phyloP scores from a whole-genome alignment of 306 rosid species.

The Cicer pinnatifidum region DNA sequence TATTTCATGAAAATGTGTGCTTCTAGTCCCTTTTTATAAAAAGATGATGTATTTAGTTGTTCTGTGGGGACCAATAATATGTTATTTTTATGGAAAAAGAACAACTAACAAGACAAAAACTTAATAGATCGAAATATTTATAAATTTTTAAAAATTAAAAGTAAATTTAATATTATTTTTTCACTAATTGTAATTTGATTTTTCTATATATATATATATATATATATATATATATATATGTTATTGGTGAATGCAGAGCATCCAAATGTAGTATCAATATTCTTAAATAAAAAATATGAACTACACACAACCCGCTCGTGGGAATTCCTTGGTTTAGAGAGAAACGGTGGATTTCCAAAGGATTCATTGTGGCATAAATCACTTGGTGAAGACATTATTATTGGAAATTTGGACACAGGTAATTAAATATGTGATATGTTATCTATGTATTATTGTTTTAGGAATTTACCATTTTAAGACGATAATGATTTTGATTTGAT shows the following conservation, averaged over 20 bases:
- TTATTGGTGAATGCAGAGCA: constrained; percentile 44
- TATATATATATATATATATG: no score
- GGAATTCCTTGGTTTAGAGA: constrained; percentile 61
- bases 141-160: no score
- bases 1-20: no score
- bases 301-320: constrained; percentile 76
- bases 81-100: no score
- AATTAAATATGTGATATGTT: background rate
- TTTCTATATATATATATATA: background rate
- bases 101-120: no score
- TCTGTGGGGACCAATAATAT: no score
- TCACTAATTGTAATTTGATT: background rate
- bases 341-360: constrained; percentile 8
- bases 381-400: constrained; percentile 63
- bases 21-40: no score
- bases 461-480: background rate
- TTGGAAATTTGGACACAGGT: constrained; percentile 74
- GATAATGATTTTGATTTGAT: background rate
- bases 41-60: no score
- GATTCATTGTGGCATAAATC: constrained; percentile 58
- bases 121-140: no score
- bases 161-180: no score
- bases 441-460: background rate
- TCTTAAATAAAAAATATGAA: constrained; percentile 47
- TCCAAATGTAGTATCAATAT: constrained; percentile 64